Evolutionary conservation across 805 yeast species (phyloP).

Genomic region (Nakazawaea sp.): DNA sequence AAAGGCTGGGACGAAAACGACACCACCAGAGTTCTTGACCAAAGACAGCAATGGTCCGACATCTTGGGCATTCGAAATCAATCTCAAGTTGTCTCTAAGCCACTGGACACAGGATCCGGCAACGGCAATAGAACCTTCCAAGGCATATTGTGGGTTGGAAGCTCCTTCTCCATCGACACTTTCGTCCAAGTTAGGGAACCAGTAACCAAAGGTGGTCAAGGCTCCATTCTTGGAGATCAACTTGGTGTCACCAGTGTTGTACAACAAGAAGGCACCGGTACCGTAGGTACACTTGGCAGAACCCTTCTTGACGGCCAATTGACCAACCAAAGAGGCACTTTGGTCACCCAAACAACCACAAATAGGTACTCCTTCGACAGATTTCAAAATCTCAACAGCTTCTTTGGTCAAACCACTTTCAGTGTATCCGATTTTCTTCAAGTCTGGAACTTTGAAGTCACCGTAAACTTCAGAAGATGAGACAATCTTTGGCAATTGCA

Average conservation of each 20-base stretch:
- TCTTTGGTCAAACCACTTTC: conserved; percentile 40
- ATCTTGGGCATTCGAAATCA: conserved; percentile 77
- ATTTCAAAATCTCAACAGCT: conserved; percentile 40
- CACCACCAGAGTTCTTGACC: conserved; percentile 81
- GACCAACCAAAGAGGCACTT: conserved; percentile 90
- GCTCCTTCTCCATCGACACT: conserved; percentile 26
- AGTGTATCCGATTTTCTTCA: conserved; percentile 43
- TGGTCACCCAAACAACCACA: conserved; percentile 94
- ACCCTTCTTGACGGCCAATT: conserved; percentile 76
- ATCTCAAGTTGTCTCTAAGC: conserved; percentile 84
- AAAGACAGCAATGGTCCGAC: conserved; percentile 85
- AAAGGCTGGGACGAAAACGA: conserved; percentile 91
- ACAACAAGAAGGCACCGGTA: conserved; percentile 87
- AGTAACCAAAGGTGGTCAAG: conserved; percentile 82
- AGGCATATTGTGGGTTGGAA: conserved; percentile 69
- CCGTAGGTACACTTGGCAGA: conserved; percentile 95
- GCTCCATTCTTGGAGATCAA: conserved; percentile 75
- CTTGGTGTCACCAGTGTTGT: conserved; percentile 75
- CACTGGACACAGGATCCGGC: conserved; percentile 94
- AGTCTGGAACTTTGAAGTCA: conserved; percentile 54
- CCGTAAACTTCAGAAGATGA: conserved; percentile 80
- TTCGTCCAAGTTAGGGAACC: conserved; percentile 67
- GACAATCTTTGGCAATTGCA: conserved; percentile 68
- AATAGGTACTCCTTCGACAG: conserved; percentile 61
- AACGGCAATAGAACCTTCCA: conserved; percentile 94